These are phyloP conservation scores for Sapria himalayana DNA, from an alignment of 345 rosid species.

Conservation along the genomic window DNA sequence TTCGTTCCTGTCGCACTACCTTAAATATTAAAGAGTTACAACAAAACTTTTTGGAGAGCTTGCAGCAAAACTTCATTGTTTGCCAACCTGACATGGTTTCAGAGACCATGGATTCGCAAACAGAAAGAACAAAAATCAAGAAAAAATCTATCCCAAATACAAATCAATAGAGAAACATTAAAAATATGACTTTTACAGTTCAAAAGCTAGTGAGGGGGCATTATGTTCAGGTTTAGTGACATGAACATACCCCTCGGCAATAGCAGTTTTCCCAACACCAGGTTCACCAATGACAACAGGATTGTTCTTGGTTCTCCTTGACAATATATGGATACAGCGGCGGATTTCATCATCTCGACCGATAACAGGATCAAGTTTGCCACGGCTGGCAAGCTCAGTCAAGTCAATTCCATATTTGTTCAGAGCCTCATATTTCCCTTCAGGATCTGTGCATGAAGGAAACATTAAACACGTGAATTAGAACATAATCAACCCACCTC, in stretches of 20 bases:
- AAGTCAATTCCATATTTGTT: background rate
- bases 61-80: background rate
- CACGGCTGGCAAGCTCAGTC: background rate
- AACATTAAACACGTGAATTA: background rate
- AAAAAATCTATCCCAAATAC: too few species aligned
- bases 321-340: background rate
- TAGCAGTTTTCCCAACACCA: constrained; percentile 4
- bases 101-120: too few species aligned
- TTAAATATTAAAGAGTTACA: too few species aligned
- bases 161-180: too few species aligned
- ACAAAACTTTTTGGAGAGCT: background rate
- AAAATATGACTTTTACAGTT: too few species aligned
- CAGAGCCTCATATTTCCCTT: background rate
- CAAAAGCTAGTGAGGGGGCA: too few species aligned
- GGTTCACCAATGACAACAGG: constrained; percentile 3
- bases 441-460: constrained; percentile 7
- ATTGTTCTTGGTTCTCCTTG: background rate
- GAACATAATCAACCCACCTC: too few species aligned
- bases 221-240: too few species aligned
- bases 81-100: too few species aligned
- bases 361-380: background rate
- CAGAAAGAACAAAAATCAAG: too few species aligned
- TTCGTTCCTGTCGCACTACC: too few species aligned
- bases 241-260: constrained; percentile 8
- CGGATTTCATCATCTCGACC: constrained; percentile 4